These are phyloP conservation scores for Globisporangium lucens DNA, from an alignment of 352 stramenopile species.

Conservation along the genomic window DNA sequence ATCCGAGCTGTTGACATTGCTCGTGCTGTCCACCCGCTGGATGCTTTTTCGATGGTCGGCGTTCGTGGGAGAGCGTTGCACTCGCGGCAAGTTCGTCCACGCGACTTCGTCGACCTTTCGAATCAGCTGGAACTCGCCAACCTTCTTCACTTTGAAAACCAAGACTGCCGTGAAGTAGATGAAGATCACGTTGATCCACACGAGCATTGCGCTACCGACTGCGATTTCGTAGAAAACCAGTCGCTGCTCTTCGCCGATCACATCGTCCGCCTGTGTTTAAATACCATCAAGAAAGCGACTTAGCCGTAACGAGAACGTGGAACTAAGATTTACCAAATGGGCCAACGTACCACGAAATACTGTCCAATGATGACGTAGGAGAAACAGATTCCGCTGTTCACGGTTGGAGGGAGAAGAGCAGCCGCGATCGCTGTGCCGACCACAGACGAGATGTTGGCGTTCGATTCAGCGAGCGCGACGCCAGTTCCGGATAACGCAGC, in stretches of 20 bases:
- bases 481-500: conserved; percentile 72
- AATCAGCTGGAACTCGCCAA: conserved; percentile 83
- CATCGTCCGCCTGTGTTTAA: conserved; percentile 44
- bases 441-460: conserved; percentile 88
- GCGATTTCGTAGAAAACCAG: conserved; percentile 87
- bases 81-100: conserved; percentile 78
- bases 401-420: conserved; percentile 73
- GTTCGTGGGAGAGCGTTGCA: conserved; percentile 57
- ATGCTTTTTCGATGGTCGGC: conserved; percentile 13
- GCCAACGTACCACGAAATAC: conserved; percentile 65
- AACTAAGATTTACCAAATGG: background rate
- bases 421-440: conserved; percentile 86
- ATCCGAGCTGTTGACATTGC: conserved; percentile 38
- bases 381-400: conserved; percentile 87
- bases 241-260: conserved; percentile 80
- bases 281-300: background rate
- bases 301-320: background rate
- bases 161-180: conserved; percentile 85
- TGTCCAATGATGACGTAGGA: conserved; percentile 85
- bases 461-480: conserved; percentile 80
- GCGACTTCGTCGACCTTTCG: conserved; percentile 67
- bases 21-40: conserved; percentile 34
- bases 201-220: conserved; percentile 72
- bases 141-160: conserved; percentile 89
- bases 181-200: conserved; percentile 88